Evolutionary conservation across 371 early-diverging fungal genomes (phyloP).

Genomic region (Syncephalis plumigaleata): DNA sequence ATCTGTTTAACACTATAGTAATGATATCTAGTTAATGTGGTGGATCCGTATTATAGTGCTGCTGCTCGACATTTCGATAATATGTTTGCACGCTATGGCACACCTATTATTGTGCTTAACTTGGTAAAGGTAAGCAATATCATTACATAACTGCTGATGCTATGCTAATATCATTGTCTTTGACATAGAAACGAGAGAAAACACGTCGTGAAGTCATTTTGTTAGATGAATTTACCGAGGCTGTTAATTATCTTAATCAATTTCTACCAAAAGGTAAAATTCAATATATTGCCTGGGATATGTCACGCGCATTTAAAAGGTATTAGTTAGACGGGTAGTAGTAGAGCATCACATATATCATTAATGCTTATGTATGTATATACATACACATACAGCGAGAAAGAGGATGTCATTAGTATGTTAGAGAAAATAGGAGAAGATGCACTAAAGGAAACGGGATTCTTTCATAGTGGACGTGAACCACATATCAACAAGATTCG

Average conservation of each 20-base stretch:
- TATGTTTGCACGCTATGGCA: slow-evolving; percentile 73
- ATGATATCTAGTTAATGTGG: slow-evolving; percentile 37
- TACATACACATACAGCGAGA: slow-evolving; percentile 21
- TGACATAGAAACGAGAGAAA: slow-evolving; percentile 59
- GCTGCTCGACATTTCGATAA: slow-evolving; percentile 87
- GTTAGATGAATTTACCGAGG: slow-evolving; percentile 65
- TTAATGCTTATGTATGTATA: not conserved
- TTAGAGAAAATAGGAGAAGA: slow-evolving; percentile 81
- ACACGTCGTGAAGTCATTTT: slow-evolving; percentile 72
- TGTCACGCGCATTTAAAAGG: slow-evolving; percentile 91
- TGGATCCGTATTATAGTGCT: slow-evolving; percentile 84
- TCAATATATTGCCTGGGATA: slow-evolving; percentile 90
- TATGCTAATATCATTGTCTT: not conserved
- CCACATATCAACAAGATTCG: slow-evolving; percentile 31
- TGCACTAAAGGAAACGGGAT: slow-evolving; percentile 67
- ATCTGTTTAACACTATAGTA: not conserved
- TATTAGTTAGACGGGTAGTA: slow-evolving; percentile 7
- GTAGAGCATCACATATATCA: no score
- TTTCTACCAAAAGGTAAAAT: slow-evolving; percentile 69
- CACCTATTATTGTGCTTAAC: slow-evolving; percentile 77
- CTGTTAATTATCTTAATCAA: slow-evolving; percentile 74
- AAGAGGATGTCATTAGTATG: slow-evolving; percentile 78
- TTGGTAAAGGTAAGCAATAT: slow-evolving; percentile 57
- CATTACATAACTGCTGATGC: slow-evolving; percentile 15
- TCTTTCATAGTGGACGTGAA: slow-evolving; percentile 82